A percentile compares a stretch with the other conserved stretches of the same genome.
Evolutionary conservation across 176 grass and related monocot genomes (phyloP).

Genomic region (Alopecurus myosuroides): DNA sequence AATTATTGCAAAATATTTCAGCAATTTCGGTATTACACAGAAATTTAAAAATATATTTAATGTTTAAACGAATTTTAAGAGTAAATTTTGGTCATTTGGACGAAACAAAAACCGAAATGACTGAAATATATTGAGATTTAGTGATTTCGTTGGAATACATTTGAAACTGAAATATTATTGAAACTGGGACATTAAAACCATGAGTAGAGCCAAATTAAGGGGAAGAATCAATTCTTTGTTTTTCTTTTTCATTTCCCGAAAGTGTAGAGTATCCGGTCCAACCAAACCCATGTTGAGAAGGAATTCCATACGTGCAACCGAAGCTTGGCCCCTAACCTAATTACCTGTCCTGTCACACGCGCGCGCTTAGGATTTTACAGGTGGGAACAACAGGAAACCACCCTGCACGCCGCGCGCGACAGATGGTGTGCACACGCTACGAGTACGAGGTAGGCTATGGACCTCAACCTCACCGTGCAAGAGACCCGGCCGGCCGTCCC

Average conservation of each 20-base stretch:
- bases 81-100: no score
- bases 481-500: slow-evolving; percentile 5
- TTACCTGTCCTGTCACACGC: neutral
- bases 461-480: slow-evolving; percentile 60
- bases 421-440: neutral
- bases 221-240: neutral
- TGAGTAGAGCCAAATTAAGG: no score
- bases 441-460: slow-evolving; percentile 31
- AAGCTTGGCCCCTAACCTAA: neutral
- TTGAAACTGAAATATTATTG: no score
- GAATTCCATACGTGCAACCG: slow-evolving; percentile 10
- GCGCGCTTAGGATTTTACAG: neutral
- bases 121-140: no score
- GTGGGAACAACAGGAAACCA: neutral
- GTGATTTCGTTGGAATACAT: no score
- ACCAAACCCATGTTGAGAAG: neutral
- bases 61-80: no score
- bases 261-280: neutral
- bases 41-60: no score
- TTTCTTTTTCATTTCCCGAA: neutral
- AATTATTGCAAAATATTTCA: no score
- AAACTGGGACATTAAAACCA: no score
- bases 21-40: no score
- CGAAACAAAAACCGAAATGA: no score
- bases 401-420: neutral